Evolutionary conservation across 352 stramenopile genomes (phyloP).

Genomic region (Saprolegnia parasitica): DNA sequence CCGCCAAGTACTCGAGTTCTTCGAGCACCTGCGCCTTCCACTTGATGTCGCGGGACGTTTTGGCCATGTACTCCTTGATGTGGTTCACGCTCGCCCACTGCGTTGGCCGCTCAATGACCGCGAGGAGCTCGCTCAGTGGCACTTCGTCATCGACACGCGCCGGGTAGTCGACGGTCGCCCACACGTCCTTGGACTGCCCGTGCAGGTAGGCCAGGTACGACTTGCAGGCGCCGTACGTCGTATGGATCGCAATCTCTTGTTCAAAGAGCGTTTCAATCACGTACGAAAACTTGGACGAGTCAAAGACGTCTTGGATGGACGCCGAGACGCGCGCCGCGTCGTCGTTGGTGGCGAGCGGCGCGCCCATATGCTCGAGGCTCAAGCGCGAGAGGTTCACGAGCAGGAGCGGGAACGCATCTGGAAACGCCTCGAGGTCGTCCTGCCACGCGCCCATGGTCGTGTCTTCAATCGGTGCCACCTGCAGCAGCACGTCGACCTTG

Average conservation of each 20-base stretch:
- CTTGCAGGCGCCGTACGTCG: conserved; percentile 54
- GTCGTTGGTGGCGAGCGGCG: conserved; percentile 31
- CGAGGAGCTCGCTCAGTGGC: conserved; percentile 57
- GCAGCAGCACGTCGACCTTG: conserved; percentile 15
- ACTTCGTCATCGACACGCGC: conserved; percentile 53
- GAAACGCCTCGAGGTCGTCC: conserved; percentile 38
- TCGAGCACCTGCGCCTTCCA: conserved; percentile 70
- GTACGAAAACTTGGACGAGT: conserved; percentile 52
- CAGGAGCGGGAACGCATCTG: conserved; percentile 64
- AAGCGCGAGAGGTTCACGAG: conserved; percentile 60
- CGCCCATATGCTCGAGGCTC: conserved; percentile 46
- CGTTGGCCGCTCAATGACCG: conserved; percentile 49
- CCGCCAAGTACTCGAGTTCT: conserved; percentile 66
- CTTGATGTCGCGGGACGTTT: conserved; percentile 67
- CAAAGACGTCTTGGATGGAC: conserved; percentile 43
- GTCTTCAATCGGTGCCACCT: conserved; percentile 1
- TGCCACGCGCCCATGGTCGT: conserved; percentile 36
- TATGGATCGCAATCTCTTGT: conserved; percentile 43
- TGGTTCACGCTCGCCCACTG: conserved; percentile 80
- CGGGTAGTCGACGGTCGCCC: conserved; percentile 73
- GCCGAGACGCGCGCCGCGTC: conserved; percentile 40
- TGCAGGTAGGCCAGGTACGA: conserved; percentile 48
- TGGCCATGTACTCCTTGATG: conserved; percentile 67
- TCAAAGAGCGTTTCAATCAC: conserved; percentile 65
- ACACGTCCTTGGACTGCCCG: conserved; percentile 46